A percentile compares a stretch with the other conserved stretches of the same genome.
These are phyloP conservation scores for Torulaspora quercuum DNA, from an alignment of 805 yeast genomes.

Conservation along the genomic window DNA sequence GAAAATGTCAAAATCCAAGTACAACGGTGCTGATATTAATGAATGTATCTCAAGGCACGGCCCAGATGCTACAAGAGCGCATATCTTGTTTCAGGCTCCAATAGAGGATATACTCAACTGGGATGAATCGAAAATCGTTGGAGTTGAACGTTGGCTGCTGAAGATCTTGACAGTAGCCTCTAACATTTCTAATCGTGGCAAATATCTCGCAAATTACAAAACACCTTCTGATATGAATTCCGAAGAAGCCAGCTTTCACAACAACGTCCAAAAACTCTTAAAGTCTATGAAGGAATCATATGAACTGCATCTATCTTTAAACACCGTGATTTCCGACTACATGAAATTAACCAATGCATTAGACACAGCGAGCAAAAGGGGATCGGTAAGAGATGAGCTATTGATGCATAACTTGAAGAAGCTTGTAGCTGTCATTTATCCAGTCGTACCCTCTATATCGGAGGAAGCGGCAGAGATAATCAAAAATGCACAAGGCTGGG, in stretches of 20 bases:
- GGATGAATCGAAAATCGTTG: slow-evolving; percentile 86
- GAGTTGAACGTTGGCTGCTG: slow-evolving; percentile 82
- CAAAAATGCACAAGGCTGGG: slow-evolving; percentile 15
- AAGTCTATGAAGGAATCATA: slow-evolving; percentile 57
- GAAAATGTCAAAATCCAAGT: slow-evolving; percentile 95
- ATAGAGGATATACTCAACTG: slow-evolving; percentile 76
- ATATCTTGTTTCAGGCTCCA: slow-evolving; percentile 89
- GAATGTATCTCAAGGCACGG: slow-evolving; percentile 74
- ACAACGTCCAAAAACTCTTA: slow-evolving; percentile 49
- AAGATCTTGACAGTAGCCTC: slow-evolving; percentile 43
- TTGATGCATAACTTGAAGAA: slow-evolving; percentile 48
- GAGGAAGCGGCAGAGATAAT: slow-evolving; percentile 77
- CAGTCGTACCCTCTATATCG: slow-evolving; percentile 74
- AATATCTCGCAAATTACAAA: slow-evolving; percentile 7
- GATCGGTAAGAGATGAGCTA: slow-evolving; percentile 40
- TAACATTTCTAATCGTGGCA: slow-evolving; percentile 10
- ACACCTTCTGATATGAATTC: slow-evolving; percentile 31
- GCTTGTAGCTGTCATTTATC: slow-evolving; percentile 63
- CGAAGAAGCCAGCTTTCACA: slow-evolving; percentile 55
- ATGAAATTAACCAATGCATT: slow-evolving; percentile 74
- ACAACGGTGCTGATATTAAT: slow-evolving; percentile 89
- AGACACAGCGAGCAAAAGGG: slow-evolving; percentile 38
- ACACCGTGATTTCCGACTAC: slow-evolving; percentile 83
- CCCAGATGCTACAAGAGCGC: slow-evolving; percentile 93
- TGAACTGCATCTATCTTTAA: slow-evolving; percentile 57